Conservation (phyloP, 257 asterid genomes). For the Petunia secreta region DNA sequence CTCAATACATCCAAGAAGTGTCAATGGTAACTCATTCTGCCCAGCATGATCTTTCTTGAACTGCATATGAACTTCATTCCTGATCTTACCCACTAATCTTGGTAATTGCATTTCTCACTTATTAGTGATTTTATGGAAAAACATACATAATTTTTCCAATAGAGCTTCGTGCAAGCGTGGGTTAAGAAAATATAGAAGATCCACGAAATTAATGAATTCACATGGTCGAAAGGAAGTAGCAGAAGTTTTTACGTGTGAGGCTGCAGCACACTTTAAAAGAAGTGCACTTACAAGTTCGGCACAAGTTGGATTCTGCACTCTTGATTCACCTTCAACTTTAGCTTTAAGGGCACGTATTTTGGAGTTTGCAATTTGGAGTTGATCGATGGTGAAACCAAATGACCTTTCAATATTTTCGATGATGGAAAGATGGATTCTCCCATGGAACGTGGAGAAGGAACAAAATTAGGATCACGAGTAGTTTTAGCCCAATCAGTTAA, state of each 20-base stretch:
- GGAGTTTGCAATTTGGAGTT: background rate
- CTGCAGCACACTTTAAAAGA: background rate
- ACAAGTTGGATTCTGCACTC: conserved; percentile 17
- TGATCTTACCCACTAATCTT: background rate
- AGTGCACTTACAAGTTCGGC: conserved; percentile 24
- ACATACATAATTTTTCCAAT: background rate
- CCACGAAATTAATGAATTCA: background rate
- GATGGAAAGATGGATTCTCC: background rate
- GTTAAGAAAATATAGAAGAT: background rate
- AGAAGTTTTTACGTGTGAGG: no score
- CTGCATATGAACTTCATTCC: background rate
- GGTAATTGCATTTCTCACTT: background rate
- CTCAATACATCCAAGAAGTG: background rate
- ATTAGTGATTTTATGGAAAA: background rate
- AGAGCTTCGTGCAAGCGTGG: background rate
- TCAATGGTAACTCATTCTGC: background rate
- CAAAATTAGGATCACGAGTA: no score
- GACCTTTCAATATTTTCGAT: background rate
- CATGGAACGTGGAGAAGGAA: no score
- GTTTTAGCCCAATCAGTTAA: no score
- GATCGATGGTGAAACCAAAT: no score
- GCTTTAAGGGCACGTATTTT: background rate
- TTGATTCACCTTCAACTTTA: background rate
- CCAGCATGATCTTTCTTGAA: background rate
- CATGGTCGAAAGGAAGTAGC: no score